Conservation (phyloP, 139 green algal genomes). For the Chlamydomonas applanata region DNA sequence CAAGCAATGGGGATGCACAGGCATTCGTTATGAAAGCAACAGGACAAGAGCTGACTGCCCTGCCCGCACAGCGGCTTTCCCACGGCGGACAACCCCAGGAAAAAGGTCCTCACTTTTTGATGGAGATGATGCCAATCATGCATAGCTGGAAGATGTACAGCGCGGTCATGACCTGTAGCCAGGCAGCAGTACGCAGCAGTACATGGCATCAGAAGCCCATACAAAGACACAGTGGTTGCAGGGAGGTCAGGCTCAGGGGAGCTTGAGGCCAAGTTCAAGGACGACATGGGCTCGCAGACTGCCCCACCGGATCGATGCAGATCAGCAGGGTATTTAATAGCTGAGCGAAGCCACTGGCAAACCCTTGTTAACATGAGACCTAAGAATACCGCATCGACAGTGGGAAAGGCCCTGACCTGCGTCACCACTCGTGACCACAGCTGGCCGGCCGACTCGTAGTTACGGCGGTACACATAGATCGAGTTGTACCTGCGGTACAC, state of each 20-base stretch:
- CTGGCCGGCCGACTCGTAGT: conserved; percentile 33
- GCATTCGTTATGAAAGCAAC: background rate
- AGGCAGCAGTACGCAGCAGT: conserved; percentile 34
- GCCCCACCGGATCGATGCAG: no score
- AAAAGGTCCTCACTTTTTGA: conserved; percentile 64
- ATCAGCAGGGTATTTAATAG: no score
- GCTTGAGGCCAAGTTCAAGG: no score
- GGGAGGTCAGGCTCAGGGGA: no score
- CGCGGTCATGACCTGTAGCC: conserved; percentile 54
- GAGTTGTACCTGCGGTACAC: conserved; percentile 32
- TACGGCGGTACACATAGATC: conserved; percentile 32
- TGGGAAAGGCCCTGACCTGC: conserved; percentile 46
- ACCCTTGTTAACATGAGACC: no score
- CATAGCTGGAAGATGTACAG: conserved; percentile 70
- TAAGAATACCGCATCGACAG: background rate
- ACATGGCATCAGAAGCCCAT: no score
- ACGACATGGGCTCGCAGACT: no score
- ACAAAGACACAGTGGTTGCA: conserved; percentile 9
- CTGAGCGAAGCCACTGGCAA: no score
- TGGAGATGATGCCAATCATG: conserved; percentile 56
- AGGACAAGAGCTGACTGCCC: background rate
- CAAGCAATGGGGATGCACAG: no score
- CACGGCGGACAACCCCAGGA: background rate
- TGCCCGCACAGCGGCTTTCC: background rate
- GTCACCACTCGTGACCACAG: conserved; percentile 28